Percentiles rank a stretch among this genome's conserved stretches.
Evolutionary conservation across 2,329 filamentous ascomycete species (phyloP).

Genomic region (Diplodia sapinea): DNA sequence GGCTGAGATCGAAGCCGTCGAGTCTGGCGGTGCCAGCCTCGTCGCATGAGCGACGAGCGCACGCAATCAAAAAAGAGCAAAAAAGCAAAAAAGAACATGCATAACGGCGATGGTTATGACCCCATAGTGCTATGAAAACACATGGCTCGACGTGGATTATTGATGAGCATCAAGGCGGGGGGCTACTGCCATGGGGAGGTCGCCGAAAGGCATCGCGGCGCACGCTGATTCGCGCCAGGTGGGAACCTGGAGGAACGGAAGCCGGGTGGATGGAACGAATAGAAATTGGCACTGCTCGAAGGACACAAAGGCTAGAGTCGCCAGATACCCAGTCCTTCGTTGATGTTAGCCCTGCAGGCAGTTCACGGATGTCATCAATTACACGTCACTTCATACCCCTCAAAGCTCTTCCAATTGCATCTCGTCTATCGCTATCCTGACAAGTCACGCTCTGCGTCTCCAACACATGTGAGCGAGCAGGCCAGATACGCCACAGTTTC

Average conservation of each 20-base stretch:
- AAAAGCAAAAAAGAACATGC: slow-evolving; percentile 2
- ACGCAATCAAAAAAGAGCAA: not conserved
- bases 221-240: slow-evolving; percentile 16
- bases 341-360: slow-evolving; percentile 15
- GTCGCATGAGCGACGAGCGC: slow-evolving; percentile 51
- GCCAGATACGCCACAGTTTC: slow-evolving; percentile 10
- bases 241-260: slow-evolving; percentile 6
- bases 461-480: not conserved
- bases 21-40: slow-evolving; percentile 84
- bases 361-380: slow-evolving; percentile 17
- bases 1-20: slow-evolving; percentile 92
- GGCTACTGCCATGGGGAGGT: slow-evolving; percentile 2
- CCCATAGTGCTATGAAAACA: slow-evolving; percentile 7
- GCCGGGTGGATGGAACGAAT: not conserved
- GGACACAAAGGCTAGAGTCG: slow-evolving; percentile 2
- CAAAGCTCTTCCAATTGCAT: not conserved
- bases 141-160: not conserved
- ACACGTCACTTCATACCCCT: slow-evolving; percentile 12
- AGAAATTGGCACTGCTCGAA: slow-evolving; percentile 14
- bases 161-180: slow-evolving; percentile 8
- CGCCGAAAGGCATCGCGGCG: slow-evolving; percentile 17
- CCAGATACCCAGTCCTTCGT: slow-evolving; percentile 22
- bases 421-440: not conserved
- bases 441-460: slow-evolving; percentile 1
- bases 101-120: slow-evolving; percentile 6